Base-by-base conservation (phyloP, 768 basidiomycete genomes). In the Stropharia rugosoannulata region DNA sequence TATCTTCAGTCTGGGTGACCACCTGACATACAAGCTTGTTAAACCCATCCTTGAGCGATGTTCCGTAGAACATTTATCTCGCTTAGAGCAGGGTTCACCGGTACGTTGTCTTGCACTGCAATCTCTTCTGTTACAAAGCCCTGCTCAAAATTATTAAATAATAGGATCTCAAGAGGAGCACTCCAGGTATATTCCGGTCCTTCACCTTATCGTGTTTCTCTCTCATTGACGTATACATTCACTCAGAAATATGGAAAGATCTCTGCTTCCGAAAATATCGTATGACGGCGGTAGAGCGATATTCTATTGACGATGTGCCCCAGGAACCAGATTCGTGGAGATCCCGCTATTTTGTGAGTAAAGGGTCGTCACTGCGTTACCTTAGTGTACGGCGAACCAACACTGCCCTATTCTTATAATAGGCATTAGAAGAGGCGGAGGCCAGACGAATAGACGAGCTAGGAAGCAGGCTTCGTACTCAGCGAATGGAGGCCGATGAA, bases 41-140 rank as follows among this genome's bases (percentile, higher is more conserved):
- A 81, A 80, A 65, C 92, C 90, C 42, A 84, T 94, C 42, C 75
- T 94, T 56, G 83, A 87, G 64, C 80, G 80, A 62, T 92, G 90
- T 70, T 79, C 79, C 54, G 78, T 84, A 59, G 87, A 90, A 56
- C 85, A 86, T 58, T 80, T 94, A 22, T 72, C 80, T 54, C 75
- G 81, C 58, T 68, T 93, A 58, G 91, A 94, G 71, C 74, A 81
- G 60, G 73, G 80, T 47, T 86, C 89, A 41, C 87, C 88, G 49
- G 91, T 90, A 65, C 65, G 84, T 32, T 32, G 29, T 32, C 29
- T 32, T 32, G 6, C 22, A 22, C 22, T 32, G 29, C 29, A 32
- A 32, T 32, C 2, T 32, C 29, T 32, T 32, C 29, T 32, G 29
- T 32, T 7, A 7, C 29, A 32, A 7, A 10, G 29, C 29, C 3